Evolutionary conservation across 1,284 basidiomycete genomes (phyloP).

Genomic region (Cutaneotrichosporon mucoides): DNA sequence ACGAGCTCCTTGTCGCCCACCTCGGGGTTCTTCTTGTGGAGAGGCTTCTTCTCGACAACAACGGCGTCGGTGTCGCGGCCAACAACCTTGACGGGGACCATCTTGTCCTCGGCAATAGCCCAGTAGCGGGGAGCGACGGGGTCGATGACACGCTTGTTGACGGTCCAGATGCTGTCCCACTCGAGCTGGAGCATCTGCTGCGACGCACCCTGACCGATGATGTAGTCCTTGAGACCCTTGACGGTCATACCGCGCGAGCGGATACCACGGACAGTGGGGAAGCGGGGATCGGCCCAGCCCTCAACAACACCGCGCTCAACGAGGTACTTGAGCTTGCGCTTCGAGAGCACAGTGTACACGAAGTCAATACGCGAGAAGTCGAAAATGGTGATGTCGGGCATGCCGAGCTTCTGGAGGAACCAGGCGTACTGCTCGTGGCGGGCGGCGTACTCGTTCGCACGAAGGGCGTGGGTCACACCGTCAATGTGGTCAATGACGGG

Average conservation of each 20-base stretch:
- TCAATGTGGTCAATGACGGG: constrained; percentile 95
- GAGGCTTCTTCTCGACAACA: constrained; percentile 70
- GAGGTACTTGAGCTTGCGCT: constrained; percentile 96
- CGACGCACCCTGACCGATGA: constrained; percentile 92
- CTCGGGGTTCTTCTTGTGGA: constrained; percentile 96
- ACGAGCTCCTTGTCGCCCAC: constrained; percentile 87
- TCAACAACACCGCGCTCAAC: constrained; percentile 79
- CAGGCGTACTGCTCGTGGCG: constrained; percentile 96
- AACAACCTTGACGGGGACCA: constrained; percentile 71
- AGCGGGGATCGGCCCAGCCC: constrained; percentile 98
- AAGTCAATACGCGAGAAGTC: constrained; percentile 98
- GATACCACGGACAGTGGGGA: constrained; percentile 95
- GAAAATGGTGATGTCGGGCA: constrained; percentile 88
- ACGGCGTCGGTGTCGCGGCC: constrained; percentile 61
- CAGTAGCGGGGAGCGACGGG: constrained; percentile 89
- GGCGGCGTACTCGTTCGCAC: constrained; percentile 98
- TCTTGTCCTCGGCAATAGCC: constrained; percentile 70
- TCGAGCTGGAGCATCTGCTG: constrained; percentile 91
- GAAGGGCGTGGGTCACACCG: constrained; percentile 95
- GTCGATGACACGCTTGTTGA: constrained; percentile 97
- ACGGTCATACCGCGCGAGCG: constrained; percentile 95
- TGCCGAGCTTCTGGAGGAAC: constrained; percentile 81
- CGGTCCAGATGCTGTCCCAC: constrained; percentile 97
- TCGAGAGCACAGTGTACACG: constrained; percentile 96
- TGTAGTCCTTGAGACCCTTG: constrained; percentile 92